These are phyloP conservation scores for Aspergillus sclerotioniger DNA, from an alignment of 495 filamentous ascomycete species.

Conservation along the genomic window DNA sequence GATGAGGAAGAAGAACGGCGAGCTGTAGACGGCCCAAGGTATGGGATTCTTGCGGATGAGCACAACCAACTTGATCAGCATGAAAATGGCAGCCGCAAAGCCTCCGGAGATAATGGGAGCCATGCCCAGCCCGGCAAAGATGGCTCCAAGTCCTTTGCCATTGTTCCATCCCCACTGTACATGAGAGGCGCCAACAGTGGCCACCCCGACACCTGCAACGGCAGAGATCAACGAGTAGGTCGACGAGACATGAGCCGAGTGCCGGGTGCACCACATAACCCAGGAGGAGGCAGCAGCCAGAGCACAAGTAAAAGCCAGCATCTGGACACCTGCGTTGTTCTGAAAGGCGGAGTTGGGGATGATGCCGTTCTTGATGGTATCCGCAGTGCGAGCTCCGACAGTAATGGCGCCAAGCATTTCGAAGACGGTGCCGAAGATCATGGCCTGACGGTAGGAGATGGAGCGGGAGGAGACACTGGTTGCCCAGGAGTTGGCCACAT, in stretches of 20 bases:
- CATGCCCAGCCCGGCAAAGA: slow-evolving; percentile 61
- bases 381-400: slow-evolving; percentile 58
- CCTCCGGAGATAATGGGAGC: slow-evolving; percentile 56
- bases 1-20: slow-evolving; percentile 59
- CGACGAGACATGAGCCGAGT: slow-evolving; percentile 61
- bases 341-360: slow-evolving; percentile 50
- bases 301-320: slow-evolving; percentile 60
- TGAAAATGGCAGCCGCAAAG: slow-evolving; percentile 58
- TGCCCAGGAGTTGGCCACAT: slow-evolving; percentile 77
- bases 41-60: slow-evolving; percentile 57
- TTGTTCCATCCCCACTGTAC: slow-evolving; percentile 64
- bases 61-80: slow-evolving; percentile 59
- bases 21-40: slow-evolving; percentile 55
- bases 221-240: slow-evolving; percentile 65
- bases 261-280: slow-evolving; percentile 62
- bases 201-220: slow-evolving; percentile 61
- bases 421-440: slow-evolving; percentile 64
- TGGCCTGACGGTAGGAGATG: slow-evolving; percentile 64
- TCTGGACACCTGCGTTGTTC: slow-evolving; percentile 54
- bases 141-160: slow-evolving; percentile 58
- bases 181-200: slow-evolving; percentile 53
- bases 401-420: slow-evolving; percentile 60
- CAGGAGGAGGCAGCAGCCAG: slow-evolving; percentile 53
- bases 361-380: slow-evolving; percentile 61
- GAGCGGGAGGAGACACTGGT: slow-evolving; percentile 69